Conservation (phyloP, 345 rosid genomes). For the Populus davidiana region DNA sequence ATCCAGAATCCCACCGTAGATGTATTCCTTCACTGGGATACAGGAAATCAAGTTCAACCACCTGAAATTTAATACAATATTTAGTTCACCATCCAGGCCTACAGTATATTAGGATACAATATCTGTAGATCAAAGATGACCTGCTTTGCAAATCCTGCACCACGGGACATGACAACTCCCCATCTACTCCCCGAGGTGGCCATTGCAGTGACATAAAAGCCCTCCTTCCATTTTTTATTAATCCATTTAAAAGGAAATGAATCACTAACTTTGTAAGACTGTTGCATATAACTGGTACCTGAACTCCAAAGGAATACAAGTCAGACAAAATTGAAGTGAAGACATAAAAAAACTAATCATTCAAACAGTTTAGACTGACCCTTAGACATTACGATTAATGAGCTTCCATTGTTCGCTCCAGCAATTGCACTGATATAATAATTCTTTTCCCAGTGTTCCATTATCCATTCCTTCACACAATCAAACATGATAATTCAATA, state of each 20-base stretch:
- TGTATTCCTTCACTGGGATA: constrained; percentile 99
- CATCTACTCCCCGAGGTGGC: constrained; percentile 90
- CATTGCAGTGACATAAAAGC: constrained; percentile 87
- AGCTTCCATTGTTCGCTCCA: constrained; percentile 85
- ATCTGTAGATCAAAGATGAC: constrained; percentile 28
- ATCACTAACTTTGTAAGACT: constrained; percentile 93
- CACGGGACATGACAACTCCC: constrained; percentile 97
- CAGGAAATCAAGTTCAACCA: constrained; percentile 88
- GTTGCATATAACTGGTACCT: constrained; percentile 41
- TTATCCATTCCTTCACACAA: constrained; percentile 75
- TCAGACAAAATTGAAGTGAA: no score
- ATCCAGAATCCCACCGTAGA: constrained; percentile 80
- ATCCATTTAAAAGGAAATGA: constrained; percentile 96
- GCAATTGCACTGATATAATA: constrained; percentile 88
- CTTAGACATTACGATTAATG: constrained; percentile 90
- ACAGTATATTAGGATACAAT: not conserved
- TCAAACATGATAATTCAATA: constrained; percentile 10
- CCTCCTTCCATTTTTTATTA: constrained; percentile 97
- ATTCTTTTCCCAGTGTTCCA: constrained; percentile 95
- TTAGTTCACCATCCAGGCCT: not conserved
- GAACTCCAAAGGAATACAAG: no score
- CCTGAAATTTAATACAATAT: constrained; percentile 41
- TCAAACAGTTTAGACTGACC: constrained; percentile 32
- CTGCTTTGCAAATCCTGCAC: constrained; percentile 80
- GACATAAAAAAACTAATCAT: not conserved